Base-by-base conservation (phyloP, 2,329 filamentous ascomycete species). In the Phialemoniopsis sp. region DNA sequence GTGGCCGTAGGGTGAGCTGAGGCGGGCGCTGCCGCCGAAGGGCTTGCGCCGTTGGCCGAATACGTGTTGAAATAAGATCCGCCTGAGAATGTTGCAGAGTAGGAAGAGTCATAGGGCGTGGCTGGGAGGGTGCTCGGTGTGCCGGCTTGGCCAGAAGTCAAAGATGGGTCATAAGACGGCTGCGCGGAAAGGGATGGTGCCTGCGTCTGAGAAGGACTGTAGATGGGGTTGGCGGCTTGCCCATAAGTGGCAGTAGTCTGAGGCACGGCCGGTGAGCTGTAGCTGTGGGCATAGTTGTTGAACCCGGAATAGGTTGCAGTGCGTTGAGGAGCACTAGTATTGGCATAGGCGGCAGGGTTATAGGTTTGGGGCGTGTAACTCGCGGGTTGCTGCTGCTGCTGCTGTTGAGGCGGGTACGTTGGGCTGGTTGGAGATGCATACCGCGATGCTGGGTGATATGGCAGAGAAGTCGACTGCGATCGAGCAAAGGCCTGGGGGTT, bases 401-500 rank as follows among this genome's bases (percentile, higher is more conserved):
- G 64, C 51, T 73, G 65, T 14, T 49, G 50, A 40, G 54, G 47
- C 8, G 45, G 37, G 53, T 55, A 64, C 42, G 55, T 59, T 39
- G 62, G 54, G 51, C 63, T 49, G 49, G 62, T 53, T 45, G 63
- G 48, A 40, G 65, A 54, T 14, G 59, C 49, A 44, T 70, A 58
- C 48, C 66, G 63, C 18, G 63, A 62, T 45, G 64, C 66, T 44
- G 66, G 68, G 41, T 68, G 72, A 46, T 74, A 73, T 10, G 73
- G 70, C 19, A 75, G 50, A 7, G 64, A 63, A n/a, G 68, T 68
- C 17, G 76, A 76, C 43, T 75, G 73, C 28, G 74, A 68, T 39
- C 74, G 68, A 40, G 64, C 67, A 57, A 79, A 91, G 72, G 68
- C 56, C 85, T 51, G 50, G 2, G 87, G 86, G 54, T 90, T 91